Conservation (phyloP, 2,329 filamentous ascomycete genomes). For the Pseudocercospora eumusae region DNA sequence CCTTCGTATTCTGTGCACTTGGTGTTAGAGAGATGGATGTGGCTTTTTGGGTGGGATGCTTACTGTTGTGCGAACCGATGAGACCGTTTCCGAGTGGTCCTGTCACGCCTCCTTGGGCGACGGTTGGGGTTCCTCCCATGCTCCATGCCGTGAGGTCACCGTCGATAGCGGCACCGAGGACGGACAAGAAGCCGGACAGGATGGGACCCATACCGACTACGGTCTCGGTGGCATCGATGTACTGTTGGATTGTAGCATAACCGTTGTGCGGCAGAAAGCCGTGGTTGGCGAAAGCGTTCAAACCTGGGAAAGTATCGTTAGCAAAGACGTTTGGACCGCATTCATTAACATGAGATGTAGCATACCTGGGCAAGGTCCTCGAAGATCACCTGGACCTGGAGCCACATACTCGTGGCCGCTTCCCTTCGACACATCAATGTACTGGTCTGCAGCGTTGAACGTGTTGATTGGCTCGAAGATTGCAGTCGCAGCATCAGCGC, state of each 20-base stretch:
- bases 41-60: neutral
- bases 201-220: conserved; percentile 42
- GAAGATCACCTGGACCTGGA: conserved; percentile 33
- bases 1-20: conserved; percentile 37
- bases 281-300: conserved; percentile 39
- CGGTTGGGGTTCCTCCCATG: conserved; percentile 35
- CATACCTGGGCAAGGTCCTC: conserved; percentile 26
- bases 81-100: conserved; percentile 30
- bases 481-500: conserved; percentile 26
- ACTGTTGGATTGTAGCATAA: conserved; percentile 37
- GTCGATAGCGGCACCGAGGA: conserved; percentile 38
- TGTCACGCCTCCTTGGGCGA: conserved; percentile 16
- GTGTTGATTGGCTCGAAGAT: conserved; percentile 30
- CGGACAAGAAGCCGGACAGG: conserved; percentile 38
- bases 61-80: conserved; percentile 36
- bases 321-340: conserved; percentile 24
- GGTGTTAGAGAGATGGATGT: neutral
- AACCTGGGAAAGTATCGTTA: conserved; percentile 26
- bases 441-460: conserved; percentile 37
- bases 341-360: neutral
- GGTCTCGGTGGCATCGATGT: conserved; percentile 32
- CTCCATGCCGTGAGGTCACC: conserved; percentile 37
- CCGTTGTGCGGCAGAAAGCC: conserved; percentile 39
- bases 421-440: conserved; percentile 29
- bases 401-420: conserved; percentile 35